A percentile compares a stretch with the other conserved stretches of the same genome.
These are phyloP conservation scores for Pisolithus microcarpus DNA, from an alignment of 768 basidiomycete genomes.

Conservation along the genomic window DNA sequence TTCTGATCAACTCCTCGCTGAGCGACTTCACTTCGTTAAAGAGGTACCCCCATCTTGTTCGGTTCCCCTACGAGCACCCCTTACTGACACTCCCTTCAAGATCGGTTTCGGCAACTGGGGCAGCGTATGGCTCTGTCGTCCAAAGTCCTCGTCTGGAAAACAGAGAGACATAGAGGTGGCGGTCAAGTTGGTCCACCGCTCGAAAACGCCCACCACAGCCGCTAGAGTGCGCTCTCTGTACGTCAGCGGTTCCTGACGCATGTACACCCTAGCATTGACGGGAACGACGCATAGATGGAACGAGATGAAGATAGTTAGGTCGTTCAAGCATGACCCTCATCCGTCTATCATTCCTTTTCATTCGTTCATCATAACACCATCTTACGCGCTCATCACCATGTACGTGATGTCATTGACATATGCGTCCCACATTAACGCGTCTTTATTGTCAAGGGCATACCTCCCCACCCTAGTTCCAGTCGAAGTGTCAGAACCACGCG, in stretches of 20 bases:
- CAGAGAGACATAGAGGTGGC: slow-evolving; percentile 58
- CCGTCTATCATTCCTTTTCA: slow-evolving; percentile 91
- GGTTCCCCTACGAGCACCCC: neutral
- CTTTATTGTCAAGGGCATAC: slow-evolving; percentile 54
- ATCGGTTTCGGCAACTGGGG: slow-evolving; percentile 94
- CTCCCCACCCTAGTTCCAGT: slow-evolving; percentile 85
- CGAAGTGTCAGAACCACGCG: slow-evolving; percentile 72
- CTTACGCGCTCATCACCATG: slow-evolving; percentile 90
- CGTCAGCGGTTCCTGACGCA: slow-evolving; percentile 20
- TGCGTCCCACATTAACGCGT: slow-evolving; percentile 7
- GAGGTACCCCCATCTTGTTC: slow-evolving; percentile 41
- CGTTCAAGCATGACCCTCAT: slow-evolving; percentile 78
- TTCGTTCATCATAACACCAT: slow-evolving; percentile 88
- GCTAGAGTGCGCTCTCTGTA: slow-evolving; percentile 86
- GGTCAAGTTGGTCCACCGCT: slow-evolving; percentile 88
- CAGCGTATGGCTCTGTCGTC: slow-evolving; percentile 74
- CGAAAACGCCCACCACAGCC: slow-evolving; percentile 74
- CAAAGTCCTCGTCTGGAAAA: slow-evolving; percentile 42
- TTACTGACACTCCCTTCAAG: slow-evolving; percentile 30
- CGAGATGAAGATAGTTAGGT: slow-evolving; percentile 92
- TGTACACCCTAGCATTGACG: neutral
- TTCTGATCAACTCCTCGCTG: slow-evolving; percentile 63
- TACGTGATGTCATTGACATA: slow-evolving; percentile 34
- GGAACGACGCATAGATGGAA: slow-evolving; percentile 63
- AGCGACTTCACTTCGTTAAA: slow-evolving; percentile 66